phyloP scores from a whole-genome alignment of 2,329 filamentous ascomycete species.

The Apiospora malaysiana region DNA sequence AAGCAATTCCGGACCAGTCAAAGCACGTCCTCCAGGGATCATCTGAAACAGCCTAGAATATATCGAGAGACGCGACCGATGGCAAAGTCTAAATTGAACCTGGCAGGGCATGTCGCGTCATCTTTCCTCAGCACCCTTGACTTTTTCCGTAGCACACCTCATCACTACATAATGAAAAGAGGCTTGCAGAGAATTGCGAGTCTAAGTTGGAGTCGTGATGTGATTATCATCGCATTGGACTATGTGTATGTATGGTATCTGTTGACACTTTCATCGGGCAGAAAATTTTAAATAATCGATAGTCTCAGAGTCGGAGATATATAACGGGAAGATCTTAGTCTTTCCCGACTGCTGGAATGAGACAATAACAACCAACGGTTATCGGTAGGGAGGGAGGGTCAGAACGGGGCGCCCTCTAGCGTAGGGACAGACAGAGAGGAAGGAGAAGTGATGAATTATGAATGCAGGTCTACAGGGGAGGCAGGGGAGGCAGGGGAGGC shows the following conservation, averaged over 20 bases:
- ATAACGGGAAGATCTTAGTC: neutral
- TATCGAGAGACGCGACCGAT: slow-evolving; percentile 10
- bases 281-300: neutral
- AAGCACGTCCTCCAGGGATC: neutral
- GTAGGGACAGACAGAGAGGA: neutral
- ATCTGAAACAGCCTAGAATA: slow-evolving; percentile 17
- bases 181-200: neutral
- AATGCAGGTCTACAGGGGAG: neutral
- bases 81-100: neutral
- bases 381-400: neutral
- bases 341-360: neutral
- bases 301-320: neutral
- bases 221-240: no score
- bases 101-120: neutral
- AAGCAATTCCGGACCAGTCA: slow-evolving; percentile 2
- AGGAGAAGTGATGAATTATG: neutral
- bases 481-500: no score
- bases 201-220: neutral
- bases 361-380: slow-evolving; percentile 16
- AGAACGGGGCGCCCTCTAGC: slow-evolving; percentile 1
- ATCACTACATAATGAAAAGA: no score
- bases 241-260: neutral
- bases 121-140: neutral
- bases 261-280: neutral
- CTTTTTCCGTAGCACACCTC: no score